Evolutionary conservation across 768 basidiomycete species (phyloP), one percentile per base, ranked within the genome.

Genomic region (Inosperma sp.): DNA sequence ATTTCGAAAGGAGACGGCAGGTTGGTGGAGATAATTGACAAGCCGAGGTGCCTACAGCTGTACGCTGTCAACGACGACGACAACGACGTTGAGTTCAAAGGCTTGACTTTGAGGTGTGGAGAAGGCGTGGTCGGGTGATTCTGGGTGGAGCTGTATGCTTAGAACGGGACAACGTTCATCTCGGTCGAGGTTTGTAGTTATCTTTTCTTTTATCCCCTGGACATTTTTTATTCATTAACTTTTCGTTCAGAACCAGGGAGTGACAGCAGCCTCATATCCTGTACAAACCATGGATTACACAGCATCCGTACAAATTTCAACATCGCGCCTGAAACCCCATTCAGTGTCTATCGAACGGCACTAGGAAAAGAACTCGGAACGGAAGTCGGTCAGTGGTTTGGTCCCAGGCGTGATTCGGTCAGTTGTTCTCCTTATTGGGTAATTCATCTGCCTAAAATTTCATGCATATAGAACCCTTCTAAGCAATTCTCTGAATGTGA

Each of bases 361-460:
- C n/a, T n/a, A n/a, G n/a, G n/a, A n/a, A n/a, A n/a, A n/a, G n/a
- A n/a, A n/a, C n/a, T n/a, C n/a, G n/a, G n/a, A n/a, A n/a, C n/a
- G n/a, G 90, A 93, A 56, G 88, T 97, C 0, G 95, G 95, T 1
- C 88, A 93, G 67, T 98, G 95, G 95, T 98, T 98, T 61, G 95
- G 95, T 0, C 95, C 94, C 94, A 8, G 93, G 94, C 33, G 94
- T 93, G 8, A 88, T 98, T 71, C 92, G 88, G 88, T 91, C 91
- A 87, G 88, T 91, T 63, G 49, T 77, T 64, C 7, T 41, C 26
- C 51, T 27, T 19, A n/a, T 52, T 21, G 13, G n/a, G 22, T 40
- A 40, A 23, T 40, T 8, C 26, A 13, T n/a, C n/a, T n/a, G n/a
- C n/a, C n/a, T n/a, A n/a, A n/a, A 26, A 16, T 29, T 10, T 27